Evolutionary conservation across 371 early-diverging fungal genomes (phyloP).

Genomic region (Actinomortierella wolfii): DNA sequence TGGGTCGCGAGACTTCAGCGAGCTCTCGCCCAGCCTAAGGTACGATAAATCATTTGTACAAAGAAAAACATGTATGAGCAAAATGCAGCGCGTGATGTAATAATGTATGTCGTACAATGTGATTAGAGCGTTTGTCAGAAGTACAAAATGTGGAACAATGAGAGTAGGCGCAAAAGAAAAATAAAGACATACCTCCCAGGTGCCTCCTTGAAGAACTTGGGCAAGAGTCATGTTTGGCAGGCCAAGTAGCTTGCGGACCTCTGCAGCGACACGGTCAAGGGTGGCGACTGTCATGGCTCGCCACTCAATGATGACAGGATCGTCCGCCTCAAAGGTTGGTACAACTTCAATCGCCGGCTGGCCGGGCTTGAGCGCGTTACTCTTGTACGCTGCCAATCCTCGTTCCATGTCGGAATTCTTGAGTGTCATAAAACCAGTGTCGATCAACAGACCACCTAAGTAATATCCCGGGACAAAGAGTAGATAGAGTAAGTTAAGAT

Average conservation of each 20-base stretch:
- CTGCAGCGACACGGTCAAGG: constrained; percentile 74
- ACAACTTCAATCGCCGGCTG: constrained; percentile 46
- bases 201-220: constrained; percentile 91
- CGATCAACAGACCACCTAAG: constrained; percentile 71
- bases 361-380: constrained; percentile 28
- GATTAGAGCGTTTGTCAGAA: neutral
- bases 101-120: neutral
- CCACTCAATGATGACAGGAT: constrained; percentile 92
- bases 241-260: constrained; percentile 63
- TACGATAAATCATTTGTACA: constrained; percentile 8
- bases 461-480: neutral
- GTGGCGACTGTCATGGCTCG: constrained; percentile 87
- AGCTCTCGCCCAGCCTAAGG: constrained; percentile 87
- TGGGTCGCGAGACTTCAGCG: constrained; percentile 76
- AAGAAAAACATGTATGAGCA: neutral
- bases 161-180: neutral
- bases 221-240: constrained; percentile 71
- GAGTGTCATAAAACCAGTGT: constrained; percentile 65
- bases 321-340: constrained; percentile 79
- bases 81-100: neutral
- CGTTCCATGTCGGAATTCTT: constrained; percentile 46
- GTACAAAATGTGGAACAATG: neutral
- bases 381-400: constrained; percentile 43
- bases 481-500: too few relatives aligned
- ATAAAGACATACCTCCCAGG: constrained; percentile 70